Evolutionary conservation across 2,329 filamentous ascomycete species (phyloP).

Genomic region (Dothistroma pini): DNA sequence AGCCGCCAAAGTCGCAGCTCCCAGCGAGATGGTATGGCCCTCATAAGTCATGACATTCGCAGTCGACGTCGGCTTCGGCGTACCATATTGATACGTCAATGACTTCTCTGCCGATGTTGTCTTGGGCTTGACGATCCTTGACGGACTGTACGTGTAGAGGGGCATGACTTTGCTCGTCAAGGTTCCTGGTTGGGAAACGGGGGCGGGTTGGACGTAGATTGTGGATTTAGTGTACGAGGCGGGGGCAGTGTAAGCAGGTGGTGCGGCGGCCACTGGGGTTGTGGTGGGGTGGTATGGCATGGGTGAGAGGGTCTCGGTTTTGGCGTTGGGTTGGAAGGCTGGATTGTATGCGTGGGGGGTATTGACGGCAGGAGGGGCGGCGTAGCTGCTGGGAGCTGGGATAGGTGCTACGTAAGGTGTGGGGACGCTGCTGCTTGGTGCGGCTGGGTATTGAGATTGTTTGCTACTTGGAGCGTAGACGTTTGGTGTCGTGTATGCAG

Average conservation of each 20-base stretch:
- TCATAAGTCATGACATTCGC: slow-evolving; percentile 7
- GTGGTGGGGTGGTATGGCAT: slow-evolving; percentile 8
- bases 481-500: not conserved
- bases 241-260: not conserved
- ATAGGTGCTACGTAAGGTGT: not conserved
- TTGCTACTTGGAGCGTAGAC: slow-evolving; percentile 1
- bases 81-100: not conserved
- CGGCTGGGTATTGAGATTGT: not conserved
- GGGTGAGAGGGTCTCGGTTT: not conserved
- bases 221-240: not conserved
- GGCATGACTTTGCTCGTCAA: not conserved
- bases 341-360: slow-evolving; percentile 9
- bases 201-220: not conserved
- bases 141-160: not conserved
- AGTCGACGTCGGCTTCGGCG: not conserved
- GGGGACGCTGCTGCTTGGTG: slow-evolving; percentile 1
- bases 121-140: not conserved
- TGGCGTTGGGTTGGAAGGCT: slow-evolving; percentile 6
- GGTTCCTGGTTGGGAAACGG: not conserved
- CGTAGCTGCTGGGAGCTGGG: not conserved
- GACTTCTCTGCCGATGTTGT: not conserved
- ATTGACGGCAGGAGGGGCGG: slow-evolving; percentile 8
- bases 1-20: slow-evolving; percentile 14
- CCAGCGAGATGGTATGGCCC: slow-evolving; percentile 13
- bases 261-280: not conserved